These are phyloP conservation scores for Heritiera littoralis DNA, from an alignment of 345 rosid genomes.

Conservation along the genomic window DNA sequence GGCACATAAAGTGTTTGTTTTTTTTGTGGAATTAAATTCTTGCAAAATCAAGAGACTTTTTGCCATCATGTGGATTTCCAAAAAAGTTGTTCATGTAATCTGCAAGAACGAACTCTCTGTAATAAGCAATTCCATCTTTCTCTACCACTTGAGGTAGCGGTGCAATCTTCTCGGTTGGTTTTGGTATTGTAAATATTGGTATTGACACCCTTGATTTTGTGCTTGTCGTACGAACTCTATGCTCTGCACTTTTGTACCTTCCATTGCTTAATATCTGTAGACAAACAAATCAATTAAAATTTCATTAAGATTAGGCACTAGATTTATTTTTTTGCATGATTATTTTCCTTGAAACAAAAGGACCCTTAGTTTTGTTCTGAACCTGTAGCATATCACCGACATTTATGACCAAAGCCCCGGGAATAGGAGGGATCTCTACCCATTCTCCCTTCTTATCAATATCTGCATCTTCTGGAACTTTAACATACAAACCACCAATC, in stretches of 20 bases:
- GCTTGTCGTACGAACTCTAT: neutral
- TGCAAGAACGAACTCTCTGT: constrained; percentile 32
- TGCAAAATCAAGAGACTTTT: neutral
- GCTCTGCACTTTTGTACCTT: constrained; percentile 58
- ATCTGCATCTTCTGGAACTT: constrained; percentile 32
- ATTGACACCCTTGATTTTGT: too few relatives aligned
- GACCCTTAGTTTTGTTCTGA: neutral
- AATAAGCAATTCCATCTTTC: constrained; percentile 50
- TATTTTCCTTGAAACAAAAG: too few relatives aligned
- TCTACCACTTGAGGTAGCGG: constrained; percentile 47
- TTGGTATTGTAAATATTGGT: too few relatives aligned
- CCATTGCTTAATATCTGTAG: constrained; percentile 59
- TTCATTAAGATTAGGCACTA: too few relatives aligned
- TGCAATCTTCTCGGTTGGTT: constrained; percentile 40
- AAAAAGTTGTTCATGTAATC: too few relatives aligned
- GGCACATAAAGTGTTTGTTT: neutral
- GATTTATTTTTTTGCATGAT: neutral
- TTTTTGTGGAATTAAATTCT: neutral
- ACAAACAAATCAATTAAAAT: neutral
- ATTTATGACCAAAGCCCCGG: constrained; percentile 42
- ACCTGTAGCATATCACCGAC: constrained; percentile 49
- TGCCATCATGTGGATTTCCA: too few relatives aligned
- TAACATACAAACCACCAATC: constrained; percentile 63
- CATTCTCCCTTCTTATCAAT: constrained; percentile 29
- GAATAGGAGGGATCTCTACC: constrained; percentile 44